Base-by-base conservation (phyloP, 208 protist species). In the Endotrypanum monterogeii region DNA sequence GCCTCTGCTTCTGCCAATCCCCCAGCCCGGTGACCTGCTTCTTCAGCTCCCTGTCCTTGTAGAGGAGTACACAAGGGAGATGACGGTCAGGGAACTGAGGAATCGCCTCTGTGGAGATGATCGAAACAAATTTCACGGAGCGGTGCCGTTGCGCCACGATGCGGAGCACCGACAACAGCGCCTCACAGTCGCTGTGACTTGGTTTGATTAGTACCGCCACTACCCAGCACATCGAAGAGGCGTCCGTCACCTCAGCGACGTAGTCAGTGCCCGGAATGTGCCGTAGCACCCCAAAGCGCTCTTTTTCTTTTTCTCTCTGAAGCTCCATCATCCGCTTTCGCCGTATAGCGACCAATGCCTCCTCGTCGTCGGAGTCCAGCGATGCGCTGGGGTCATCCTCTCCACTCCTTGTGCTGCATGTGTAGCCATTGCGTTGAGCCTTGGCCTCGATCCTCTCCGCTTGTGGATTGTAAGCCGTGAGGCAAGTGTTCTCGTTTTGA, bases 21-120 rank as follows among this genome's bases (percentile, higher is more conserved):
- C 80, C 83, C 14, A 95, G 67, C 16, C 83, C 91, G 25, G 87
- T 93, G 30, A 97, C 39, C 72, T 95, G 93, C 57, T 89, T 74
- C 73, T 86, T 74, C 16, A 96, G 68, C 65, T 84, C 73, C 74
- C 86, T 86, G 50, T 92, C 72, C 20, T 85, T 57, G 79, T 97
- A 97, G 1, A 97, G 73, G 41, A 97, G 73, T 30, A 96, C 93
- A 54, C 93, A 97, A 0, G 93, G 93, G 20, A 96, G 65, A 69
- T 94, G 89, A 1, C 80, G 56, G 30, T 93, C 83, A 0, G 93
- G 93, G 74, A 97, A 94, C 68, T 91, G 89, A 2, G 85, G 79
- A 35, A 96, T 87, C 3, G 89, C 88, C 71, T 97, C 93, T 0
- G 86, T 91, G 14, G 89, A 88, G 28, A 93, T 73, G 75, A 97